phyloP scores from a whole-genome alignment of 805 yeast species.

The Ogataea thermomethanolica region DNA sequence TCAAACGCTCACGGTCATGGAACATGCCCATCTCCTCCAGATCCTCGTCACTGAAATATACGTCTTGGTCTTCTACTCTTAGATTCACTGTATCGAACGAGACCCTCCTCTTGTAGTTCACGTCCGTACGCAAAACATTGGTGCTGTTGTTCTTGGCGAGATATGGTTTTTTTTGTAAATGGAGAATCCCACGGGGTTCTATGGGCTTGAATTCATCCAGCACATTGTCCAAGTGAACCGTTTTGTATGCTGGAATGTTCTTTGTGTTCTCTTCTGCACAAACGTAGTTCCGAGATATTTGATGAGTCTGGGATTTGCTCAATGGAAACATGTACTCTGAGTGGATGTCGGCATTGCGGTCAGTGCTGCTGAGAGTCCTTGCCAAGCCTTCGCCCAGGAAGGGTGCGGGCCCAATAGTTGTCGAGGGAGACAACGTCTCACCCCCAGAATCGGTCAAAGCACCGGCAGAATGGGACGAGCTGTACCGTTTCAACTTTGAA shows the following conservation, averaged over 20 bases:
- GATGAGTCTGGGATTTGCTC: slow-evolving; percentile 25
- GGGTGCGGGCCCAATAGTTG: slow-evolving; percentile 10
- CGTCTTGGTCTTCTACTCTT: slow-evolving; percentile 27
- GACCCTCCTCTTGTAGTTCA: slow-evolving; percentile 33
- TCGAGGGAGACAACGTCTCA: slow-evolving; percentile 10
- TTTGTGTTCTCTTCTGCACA: slow-evolving; percentile 1
- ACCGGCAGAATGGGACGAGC: slow-evolving; percentile 6
- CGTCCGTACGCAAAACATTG: neutral
- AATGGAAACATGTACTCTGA: slow-evolving; percentile 14
- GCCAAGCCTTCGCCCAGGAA: slow-evolving; percentile 1
- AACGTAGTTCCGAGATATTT: slow-evolving; percentile 19
- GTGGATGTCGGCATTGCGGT: neutral
- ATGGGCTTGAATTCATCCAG: slow-evolving; percentile 22
- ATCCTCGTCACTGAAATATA: slow-evolving; percentile 17
- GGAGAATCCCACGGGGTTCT: slow-evolving; percentile 19
- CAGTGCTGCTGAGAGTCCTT: neutral
- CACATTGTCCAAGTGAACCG: slow-evolving; percentile 20
- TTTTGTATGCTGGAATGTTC: slow-evolving; percentile 22
- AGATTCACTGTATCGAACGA: slow-evolving; percentile 54
- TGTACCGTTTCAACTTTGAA: slow-evolving; percentile 1
- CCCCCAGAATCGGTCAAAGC: slow-evolving; percentile 6
- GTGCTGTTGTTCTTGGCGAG: slow-evolving; percentile 1
- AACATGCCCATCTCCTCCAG: slow-evolving; percentile 20
- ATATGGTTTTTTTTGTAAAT: slow-evolving; percentile 3
- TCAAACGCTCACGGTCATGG: slow-evolving; percentile 8